Conservation (phyloP, 805 yeast genomes). For the Saturnispora halmiae region DNA sequence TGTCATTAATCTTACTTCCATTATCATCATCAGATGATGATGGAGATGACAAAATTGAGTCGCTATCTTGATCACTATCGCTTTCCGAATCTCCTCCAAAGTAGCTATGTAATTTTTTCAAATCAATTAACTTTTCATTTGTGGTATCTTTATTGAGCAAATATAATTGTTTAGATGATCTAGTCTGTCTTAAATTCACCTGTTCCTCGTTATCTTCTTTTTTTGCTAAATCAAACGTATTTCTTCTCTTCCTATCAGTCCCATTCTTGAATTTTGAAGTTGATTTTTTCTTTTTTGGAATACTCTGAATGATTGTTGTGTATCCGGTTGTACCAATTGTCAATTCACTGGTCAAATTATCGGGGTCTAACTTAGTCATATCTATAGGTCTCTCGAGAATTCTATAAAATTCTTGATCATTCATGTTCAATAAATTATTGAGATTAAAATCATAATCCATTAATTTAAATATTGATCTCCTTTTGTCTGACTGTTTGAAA, state of each 20-base stretch:
- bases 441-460: slow-evolving; percentile 30
- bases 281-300: slow-evolving; percentile 8
- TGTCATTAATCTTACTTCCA: slow-evolving; percentile 3
- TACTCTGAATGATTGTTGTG: slow-evolving; percentile 19
- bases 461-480: slow-evolving; percentile 22
- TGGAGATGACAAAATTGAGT: neutral
- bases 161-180: slow-evolving; percentile 25
- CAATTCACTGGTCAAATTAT: slow-evolving; percentile 21
- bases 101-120: slow-evolving; percentile 25
- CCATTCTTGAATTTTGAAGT: slow-evolving; percentile 10
- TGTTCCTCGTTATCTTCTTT: slow-evolving; percentile 13
- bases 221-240: slow-evolving; percentile 23
- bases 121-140: slow-evolving; percentile 21
- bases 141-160: slow-evolving; percentile 18
- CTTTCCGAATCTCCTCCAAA: slow-evolving; percentile 24
- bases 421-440: slow-evolving; percentile 20
- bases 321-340: slow-evolving; percentile 19
- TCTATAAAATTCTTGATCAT: slow-evolving; percentile 22
- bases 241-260: slow-evolving; percentile 22
- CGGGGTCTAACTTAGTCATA: slow-evolving; percentile 22
- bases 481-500: slow-evolving; percentile 21
- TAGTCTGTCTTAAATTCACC: slow-evolving; percentile 20
- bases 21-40: slow-evolving; percentile 11
- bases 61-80: slow-evolving; percentile 12
- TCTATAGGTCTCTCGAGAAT: slow-evolving; percentile 22